A percentile compares a stretch with the other conserved stretches of the same genome.
Evolutionary conservation across 805 yeast genomes (phyloP).

Genomic region (Kregervanrija pseudodelftensis): DNA sequence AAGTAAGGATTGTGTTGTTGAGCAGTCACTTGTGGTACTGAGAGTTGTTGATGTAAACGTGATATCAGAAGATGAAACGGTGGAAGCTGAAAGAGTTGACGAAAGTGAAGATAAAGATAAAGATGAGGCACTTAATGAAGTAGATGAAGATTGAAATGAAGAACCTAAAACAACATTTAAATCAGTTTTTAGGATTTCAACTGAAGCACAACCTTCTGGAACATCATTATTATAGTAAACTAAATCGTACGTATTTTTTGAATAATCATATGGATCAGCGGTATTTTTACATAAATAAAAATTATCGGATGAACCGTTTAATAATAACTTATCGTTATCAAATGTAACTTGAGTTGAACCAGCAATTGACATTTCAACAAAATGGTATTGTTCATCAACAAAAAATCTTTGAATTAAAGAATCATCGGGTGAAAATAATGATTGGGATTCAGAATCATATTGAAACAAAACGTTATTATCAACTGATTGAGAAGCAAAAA

Average conservation of each 20-base stretch:
- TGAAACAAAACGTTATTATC: constrained; percentile 11
- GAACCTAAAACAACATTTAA: no score
- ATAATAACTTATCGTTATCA: not conserved
- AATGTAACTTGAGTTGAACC: constrained; percentile 1
- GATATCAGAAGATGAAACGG: no score
- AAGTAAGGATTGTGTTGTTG: no score
- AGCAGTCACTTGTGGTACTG: no score
- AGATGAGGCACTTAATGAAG: no score
- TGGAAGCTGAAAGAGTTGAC: no score
- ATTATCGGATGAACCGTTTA: constrained; percentile 22
- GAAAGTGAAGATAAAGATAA: no score
- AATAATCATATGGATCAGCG: constrained; percentile 34
- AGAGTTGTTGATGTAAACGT: no score
- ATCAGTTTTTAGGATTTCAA: no score
- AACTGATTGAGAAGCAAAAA: constrained; percentile 17
- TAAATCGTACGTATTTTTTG: constrained; percentile 17
- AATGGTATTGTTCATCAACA: not conserved
- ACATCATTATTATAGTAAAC: not conserved
- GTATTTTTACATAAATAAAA: constrained; percentile 36
- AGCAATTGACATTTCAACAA: constrained; percentile 7
- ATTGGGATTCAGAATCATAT: not conserved
- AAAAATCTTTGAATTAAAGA: not conserved
- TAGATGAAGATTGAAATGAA: no score
- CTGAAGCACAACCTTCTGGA: no score
- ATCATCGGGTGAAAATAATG: not conserved